Evolutionary conservation across 1,284 basidiomycete genomes (phyloP), one percentile per base, ranked within the genome.

Genomic region (Pseudozyma sp.): DNA sequence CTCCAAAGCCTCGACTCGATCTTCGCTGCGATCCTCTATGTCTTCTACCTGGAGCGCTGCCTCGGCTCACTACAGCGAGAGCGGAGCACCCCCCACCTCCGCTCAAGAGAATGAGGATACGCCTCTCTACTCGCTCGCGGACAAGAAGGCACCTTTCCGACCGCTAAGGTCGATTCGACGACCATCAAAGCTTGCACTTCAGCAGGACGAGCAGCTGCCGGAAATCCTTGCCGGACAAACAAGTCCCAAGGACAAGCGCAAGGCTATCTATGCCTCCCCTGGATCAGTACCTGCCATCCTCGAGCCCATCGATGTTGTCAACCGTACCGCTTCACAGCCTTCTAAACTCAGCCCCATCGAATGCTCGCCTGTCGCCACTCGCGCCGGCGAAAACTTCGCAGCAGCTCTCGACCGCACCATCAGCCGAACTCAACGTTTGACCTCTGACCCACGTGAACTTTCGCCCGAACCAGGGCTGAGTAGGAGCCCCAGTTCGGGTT

Each of bases 181-280:
- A 19, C 69, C 69, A 10, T 50, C 42, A 1, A 61, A 61, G 50
- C 43, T 50, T 12, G 34, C 55, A n/a, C 39, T 59, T 14, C 36
- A 52, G 19, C 36, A 47, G 25, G 25, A 39, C 0, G 51, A 53
- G 38, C 50, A 44, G 5, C 0, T 38, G 3, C 38, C 43, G 8
- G 13, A 31, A 6, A 42, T 49, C n/a, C 19, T 47, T 2, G 18
- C 47, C 13, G 61, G 21, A 3, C 13, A 47, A 16, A 70, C 60
- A 4, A 59, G 59, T 42, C 63, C 59, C 3, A 57, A 66, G 36
- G 70, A 72, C 19, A 72, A 72, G 57, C 42, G 70, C 14, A 72
- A 72, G 36, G 70, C 56, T 1, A 60, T 72, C n/a, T 68, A 68
- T 10, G 69, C 59, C 6, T 47, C 50, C 1, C 54, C 52, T 31